A percentile compares a stretch with the other conserved stretches of the same genome.
phyloP scores from a whole-genome alignment of 139 green algal genomes.

The Closterium sp. region DNA sequence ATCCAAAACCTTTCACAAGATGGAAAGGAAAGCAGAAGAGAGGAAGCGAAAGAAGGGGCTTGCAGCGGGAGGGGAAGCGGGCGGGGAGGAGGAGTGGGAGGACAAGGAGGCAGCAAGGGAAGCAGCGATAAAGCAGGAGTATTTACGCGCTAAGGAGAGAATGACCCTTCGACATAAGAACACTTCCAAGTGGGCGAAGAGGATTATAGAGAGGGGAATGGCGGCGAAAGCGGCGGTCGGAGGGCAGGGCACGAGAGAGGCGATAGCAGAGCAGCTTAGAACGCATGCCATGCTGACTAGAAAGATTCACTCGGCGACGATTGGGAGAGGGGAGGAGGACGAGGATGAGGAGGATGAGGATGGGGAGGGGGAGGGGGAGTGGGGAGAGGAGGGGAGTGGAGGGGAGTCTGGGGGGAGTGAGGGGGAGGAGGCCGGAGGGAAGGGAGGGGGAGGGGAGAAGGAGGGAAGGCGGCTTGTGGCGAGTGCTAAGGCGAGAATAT shows the following conservation, averaged over 20 bases:
- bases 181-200: slow-evolving; percentile 11
- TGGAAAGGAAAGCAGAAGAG: slow-evolving; percentile 53
- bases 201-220: slow-evolving; percentile 11
- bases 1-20: slow-evolving; percentile 64
- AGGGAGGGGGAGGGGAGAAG: neutral
- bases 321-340: slow-evolving; percentile 16
- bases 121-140: slow-evolving; percentile 44
- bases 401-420: neutral
- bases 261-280: neutral
- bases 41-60: neutral
- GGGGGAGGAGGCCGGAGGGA: slow-evolving; percentile 1
- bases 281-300: slow-evolving; percentile 76
- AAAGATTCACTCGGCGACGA: slow-evolving; percentile 55
- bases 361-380: neutral
- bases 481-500: slow-evolving; percentile 17
- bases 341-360: slow-evolving; percentile 30
- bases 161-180: slow-evolving; percentile 35
- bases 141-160: slow-evolving; percentile 52
- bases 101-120: slow-evolving; percentile 20
- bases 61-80: neutral
- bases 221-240: neutral
- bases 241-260: neutral
- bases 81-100: slow-evolving; percentile 2
- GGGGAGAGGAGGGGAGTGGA: neutral
- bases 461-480: slow-evolving; percentile 7